Base-by-base conservation (phyloP, 2,329 filamentous ascomycete genomes). In the Plenodomus lindquistii region DNA sequence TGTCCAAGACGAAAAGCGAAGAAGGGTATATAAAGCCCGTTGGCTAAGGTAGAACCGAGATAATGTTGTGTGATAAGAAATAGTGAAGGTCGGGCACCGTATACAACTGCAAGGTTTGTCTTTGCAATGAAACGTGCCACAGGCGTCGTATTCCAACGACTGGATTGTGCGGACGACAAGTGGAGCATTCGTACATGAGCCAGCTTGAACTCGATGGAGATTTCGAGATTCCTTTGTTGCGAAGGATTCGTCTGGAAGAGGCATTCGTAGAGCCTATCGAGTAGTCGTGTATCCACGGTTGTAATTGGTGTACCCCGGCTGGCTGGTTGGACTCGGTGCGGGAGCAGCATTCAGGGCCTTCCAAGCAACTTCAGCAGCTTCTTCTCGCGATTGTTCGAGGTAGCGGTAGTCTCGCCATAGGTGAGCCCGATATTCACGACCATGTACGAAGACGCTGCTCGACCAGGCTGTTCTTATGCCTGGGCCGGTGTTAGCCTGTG, bases 361-460 rank as follows among this genome's bases (percentile, higher is more conserved):
- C 61, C 63, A 69, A 2, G 68, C 68, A 7, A 69, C 57, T 43
- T 71, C 67, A 37, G 68, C 68, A 19, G 68, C 68, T 40, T 71
- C 68, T 59, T 71, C 68, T 46, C 66, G 66, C 44, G 65, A 71
- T 41, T 70, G 68, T 39, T 67, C 66, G 46, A 71, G 65, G 52
- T 60, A 71, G 29, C 67, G 65, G 44, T 70, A 70, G 47, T 71
- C 68, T 56, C 68, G 64, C 67, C 67, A 71, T 29, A 71, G 58
- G 27, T 61, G 55, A 8, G 67, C 67, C 54, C 66, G 52, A 44
- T 65, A 71, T 50, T 71, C 67, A 43, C 62, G 62, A 40, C 67
- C 67, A 44, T 66, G 58, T 37, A 71, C 66, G 45, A 69, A 59
- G 46, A 71, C 68, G 44, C 65, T 63, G 52, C 68, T 71, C 7